phyloP scores from a whole-genome alignment of 768 basidiomycete species.

The Podaxis sp. region DNA sequence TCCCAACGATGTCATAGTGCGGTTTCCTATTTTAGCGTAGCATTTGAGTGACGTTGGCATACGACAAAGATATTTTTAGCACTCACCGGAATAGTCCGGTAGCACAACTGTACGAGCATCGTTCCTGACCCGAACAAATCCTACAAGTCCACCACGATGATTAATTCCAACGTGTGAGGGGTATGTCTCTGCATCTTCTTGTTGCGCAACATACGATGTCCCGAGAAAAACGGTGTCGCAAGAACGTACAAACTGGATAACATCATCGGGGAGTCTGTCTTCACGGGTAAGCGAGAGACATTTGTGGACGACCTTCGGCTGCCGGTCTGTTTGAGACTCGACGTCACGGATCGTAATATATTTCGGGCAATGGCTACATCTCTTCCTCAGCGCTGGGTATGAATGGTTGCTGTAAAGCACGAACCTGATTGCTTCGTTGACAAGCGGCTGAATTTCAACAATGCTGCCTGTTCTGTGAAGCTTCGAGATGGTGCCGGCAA shows the following conservation, averaged over 20 bases:
- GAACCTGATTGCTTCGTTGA: conserved; percentile 62
- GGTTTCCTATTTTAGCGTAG: conserved; percentile 43
- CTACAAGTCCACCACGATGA: conserved; percentile 62
- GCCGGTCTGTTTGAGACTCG: conserved; percentile 37
- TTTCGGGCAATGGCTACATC: conserved; percentile 62
- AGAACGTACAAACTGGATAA: conserved; percentile 45
- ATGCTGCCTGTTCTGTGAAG: conserved; percentile 27
- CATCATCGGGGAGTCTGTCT: conserved; percentile 48
- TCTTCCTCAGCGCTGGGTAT: background rate
- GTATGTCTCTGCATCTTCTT: conserved; percentile 36
- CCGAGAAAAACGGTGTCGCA: conserved; percentile 59
- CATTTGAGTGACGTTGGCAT: background rate
- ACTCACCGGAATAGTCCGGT: conserved; percentile 59
- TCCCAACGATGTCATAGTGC: conserved; percentile 62
- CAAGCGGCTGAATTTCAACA: conserved; percentile 38
- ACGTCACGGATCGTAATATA: conserved; percentile 63
- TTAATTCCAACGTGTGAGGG: conserved; percentile 67
- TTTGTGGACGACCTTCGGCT: conserved; percentile 38
- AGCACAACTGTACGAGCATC: conserved; percentile 56
- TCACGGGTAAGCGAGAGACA: conserved; percentile 29
- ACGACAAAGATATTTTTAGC: no score
- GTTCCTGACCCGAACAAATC: conserved; percentile 59
- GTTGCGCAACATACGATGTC: conserved; percentile 43
- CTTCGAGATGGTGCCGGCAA: conserved; percentile 47
- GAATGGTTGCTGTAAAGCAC: conserved; percentile 20